Evolutionary conservation across 129 eudicot species (phyloP).

Genomic region (Lactuca saligna): DNA sequence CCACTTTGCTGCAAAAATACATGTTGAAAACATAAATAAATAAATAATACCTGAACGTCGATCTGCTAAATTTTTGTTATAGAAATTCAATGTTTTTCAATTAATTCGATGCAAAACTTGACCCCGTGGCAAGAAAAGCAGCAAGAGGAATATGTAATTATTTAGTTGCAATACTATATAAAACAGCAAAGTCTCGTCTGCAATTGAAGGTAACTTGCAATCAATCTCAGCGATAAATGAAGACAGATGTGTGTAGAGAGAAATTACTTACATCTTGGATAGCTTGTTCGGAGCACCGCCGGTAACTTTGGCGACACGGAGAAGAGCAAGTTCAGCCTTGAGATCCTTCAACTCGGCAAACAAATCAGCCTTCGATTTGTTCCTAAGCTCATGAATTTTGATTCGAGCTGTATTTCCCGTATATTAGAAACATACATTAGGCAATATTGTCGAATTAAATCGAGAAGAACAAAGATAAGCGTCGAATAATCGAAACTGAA

Average conservation of each 20-base stretch:
- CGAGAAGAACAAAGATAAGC: background rate
- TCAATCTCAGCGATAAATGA: background rate
- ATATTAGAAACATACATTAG: background rate
- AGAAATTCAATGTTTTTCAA: background rate
- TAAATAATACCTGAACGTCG: background rate
- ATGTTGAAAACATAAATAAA: background rate
- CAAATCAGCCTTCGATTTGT: conserved; percentile 48
- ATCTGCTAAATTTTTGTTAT: no score
- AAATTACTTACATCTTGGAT: conserved; percentile 56
- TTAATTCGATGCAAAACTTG: background rate
- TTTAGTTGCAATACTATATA: no score
- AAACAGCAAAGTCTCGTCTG: background rate
- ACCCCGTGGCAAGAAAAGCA: background rate
- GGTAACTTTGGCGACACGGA: conserved; percentile 79
- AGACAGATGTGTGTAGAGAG: background rate
- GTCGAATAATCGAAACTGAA: background rate
- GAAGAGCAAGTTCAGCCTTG: conserved; percentile 67
- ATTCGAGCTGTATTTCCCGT: conserved; percentile 37
- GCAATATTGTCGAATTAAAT: background rate
- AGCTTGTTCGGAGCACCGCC: conserved; percentile 87
- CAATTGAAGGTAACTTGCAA: background rate
- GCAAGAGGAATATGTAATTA: background rate
- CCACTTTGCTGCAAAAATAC: conserved; percentile 42
- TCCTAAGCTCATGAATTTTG: conserved; percentile 66
- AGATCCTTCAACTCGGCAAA: conserved; percentile 67